These are phyloP conservation scores for Musa beccarii DNA, from an alignment of 176 grass and related monocot genomes.

Conservation along the genomic window DNA sequence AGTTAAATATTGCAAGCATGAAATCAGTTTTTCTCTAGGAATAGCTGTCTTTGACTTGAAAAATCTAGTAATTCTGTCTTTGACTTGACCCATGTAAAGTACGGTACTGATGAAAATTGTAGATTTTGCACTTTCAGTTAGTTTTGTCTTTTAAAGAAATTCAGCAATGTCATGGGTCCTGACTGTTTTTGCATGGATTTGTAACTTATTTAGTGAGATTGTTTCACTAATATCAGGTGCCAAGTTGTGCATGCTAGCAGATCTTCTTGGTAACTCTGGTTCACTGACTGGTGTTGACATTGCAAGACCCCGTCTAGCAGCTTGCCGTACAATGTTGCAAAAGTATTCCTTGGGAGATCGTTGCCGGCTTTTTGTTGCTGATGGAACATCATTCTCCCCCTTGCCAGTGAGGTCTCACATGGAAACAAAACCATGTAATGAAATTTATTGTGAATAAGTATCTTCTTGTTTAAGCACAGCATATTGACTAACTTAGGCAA, in stretches of 20 bases:
- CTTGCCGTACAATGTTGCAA: constrained; percentile 80
- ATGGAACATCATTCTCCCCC: constrained; percentile 81
- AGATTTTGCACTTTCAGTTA: neutral
- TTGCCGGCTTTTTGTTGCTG: constrained; percentile 76
- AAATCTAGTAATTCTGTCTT: no score
- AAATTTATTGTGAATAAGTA: neutral
- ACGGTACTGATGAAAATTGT: neutral
- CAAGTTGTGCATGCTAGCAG: constrained; percentile 91
- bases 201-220: neutral
- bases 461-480: constrained; percentile 10
- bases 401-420: constrained; percentile 38
- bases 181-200: neutral
- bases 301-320: constrained; percentile 72
- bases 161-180: neutral
- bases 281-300: constrained; percentile 92
- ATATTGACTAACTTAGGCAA: neutral
- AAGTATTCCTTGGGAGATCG: constrained; percentile 80
- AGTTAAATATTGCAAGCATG: no score
- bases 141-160: neutral
- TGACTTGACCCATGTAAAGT: no score
- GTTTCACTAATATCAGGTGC: constrained; percentile 41
- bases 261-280: constrained; percentile 61
- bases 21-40: neutral
- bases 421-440: constrained; percentile 3
- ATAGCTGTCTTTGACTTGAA: no score